Evolutionary conservation across 495 filamentous ascomycete species (phyloP).

Genomic region (Friedmanniomyces simplex): DNA sequence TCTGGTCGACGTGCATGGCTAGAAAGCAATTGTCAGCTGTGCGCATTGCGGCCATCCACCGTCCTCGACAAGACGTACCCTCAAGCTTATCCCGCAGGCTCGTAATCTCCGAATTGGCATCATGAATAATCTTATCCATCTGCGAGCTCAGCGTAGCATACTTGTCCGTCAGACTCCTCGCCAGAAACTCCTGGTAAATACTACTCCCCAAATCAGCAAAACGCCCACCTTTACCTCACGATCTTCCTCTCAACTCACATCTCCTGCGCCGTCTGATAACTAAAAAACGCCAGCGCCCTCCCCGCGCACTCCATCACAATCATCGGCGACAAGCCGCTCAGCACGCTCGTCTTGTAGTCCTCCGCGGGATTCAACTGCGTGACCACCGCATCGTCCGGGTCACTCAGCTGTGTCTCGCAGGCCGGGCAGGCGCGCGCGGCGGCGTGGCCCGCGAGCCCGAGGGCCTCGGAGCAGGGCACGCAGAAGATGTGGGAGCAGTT

Average conservation of each 20-base stretch:
- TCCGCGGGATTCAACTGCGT: conserved; percentile 74
- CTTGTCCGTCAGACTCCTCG: conserved; percentile 64
- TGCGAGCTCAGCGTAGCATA: conserved; percentile 57
- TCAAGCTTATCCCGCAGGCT: conserved; percentile 53
- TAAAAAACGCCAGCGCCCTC: conserved; percentile 76
- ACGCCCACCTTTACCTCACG: too few species aligned
- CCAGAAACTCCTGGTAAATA: conserved; percentile 70
- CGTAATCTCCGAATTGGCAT: conserved; percentile 71
- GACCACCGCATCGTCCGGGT: conserved; percentile 68
- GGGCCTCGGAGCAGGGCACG: conserved; percentile 55
- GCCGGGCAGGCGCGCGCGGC: conserved; percentile 63
- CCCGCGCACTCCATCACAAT: conserved; percentile 87
- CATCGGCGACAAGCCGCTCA: conserved; percentile 74
- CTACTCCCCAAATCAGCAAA: conserved; percentile 38
- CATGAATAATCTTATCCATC: conserved; percentile 68
- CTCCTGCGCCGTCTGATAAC: conserved; percentile 84
- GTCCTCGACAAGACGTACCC: conserved; percentile 27
- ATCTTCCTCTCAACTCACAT: conserved; percentile 44
- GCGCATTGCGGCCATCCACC: neutral
- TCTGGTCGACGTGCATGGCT: conserved; percentile 59
- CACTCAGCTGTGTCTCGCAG: conserved; percentile 58
- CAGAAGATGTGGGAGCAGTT: conserved; percentile 95
- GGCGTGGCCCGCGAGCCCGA: conserved; percentile 53
- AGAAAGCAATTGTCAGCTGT: conserved; percentile 34
- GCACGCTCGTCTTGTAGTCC: conserved; percentile 85